Percentiles rank a stretch among this genome's conserved stretches.
phyloP scores from a whole-genome alignment of 108 stramenopile species.

The Nitzschia putrida region DNA sequence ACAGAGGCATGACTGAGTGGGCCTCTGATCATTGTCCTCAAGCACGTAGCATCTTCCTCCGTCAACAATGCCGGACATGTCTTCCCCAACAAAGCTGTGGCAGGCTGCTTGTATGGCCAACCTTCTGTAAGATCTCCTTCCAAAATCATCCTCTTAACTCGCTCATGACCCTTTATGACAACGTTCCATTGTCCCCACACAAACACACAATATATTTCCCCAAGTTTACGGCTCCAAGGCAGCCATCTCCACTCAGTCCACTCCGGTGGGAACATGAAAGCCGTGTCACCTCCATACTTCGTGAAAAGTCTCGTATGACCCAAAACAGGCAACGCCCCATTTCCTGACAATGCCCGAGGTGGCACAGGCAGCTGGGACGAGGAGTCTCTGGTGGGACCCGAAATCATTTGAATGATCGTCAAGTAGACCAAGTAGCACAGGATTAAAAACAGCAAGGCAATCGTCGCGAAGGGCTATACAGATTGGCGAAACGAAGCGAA shows the following conservation, averaged over 20 bases:
- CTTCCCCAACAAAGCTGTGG: constrained; percentile 25
- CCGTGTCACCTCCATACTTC: constrained; percentile 21
- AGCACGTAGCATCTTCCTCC: constrained; percentile 11
- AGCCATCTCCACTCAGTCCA: constrained; percentile 25
- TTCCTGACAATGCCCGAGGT: constrained; percentile 31
- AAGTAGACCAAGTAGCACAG: constrained; percentile 28
- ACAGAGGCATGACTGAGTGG: constrained; percentile 11
- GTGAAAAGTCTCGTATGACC: constrained; percentile 36
- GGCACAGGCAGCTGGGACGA: constrained; percentile 19
- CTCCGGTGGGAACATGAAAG: constrained; percentile 20
- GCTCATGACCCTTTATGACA: constrained; percentile 27
- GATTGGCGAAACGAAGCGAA: too few species aligned
- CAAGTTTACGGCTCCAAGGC: constrained; percentile 19
- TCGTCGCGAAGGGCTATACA: constrained; percentile 16
- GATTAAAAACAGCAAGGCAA: constrained; percentile 20
- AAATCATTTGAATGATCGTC: constrained; percentile 33
- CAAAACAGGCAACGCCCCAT: constrained; percentile 36
- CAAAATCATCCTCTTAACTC: constrained; percentile 15
- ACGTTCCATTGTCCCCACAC: constrained; percentile 40
- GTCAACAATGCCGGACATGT: constrained; percentile 20
- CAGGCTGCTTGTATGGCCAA: constrained; percentile 31
- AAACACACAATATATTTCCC: constrained; percentile 25
- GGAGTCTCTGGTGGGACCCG: constrained; percentile 26
- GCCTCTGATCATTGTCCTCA: constrained; percentile 19
- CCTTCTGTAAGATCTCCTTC: constrained; percentile 21